Base-by-base conservation (phyloP, 2,329 filamentous ascomycete genomes). In the Myotisia sp. region DNA sequence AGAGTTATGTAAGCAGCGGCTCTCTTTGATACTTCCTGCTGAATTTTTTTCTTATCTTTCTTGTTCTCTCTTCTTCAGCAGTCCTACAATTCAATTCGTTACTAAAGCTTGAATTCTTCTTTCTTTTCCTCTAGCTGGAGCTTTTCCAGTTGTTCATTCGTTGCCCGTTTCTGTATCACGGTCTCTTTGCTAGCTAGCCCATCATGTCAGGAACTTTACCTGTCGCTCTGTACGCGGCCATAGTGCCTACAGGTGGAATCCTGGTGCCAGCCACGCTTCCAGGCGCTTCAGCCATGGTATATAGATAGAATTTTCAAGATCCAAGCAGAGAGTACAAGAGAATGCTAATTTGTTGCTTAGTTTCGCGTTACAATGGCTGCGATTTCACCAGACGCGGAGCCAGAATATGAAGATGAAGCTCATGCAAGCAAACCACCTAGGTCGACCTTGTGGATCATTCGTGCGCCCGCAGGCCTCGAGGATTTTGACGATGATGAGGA, bases 281-380 rank as follows among this genome's bases (percentile, higher is more conserved):
- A 43, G 76, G 87, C 47, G 78, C 87, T 51, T 81, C 82, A 54
- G 82, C 84, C 41, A 81, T 81, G 58, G 84, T 92, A 68, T 69
- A 80, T 72, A 33, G 41, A 36, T 31, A 30, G 10, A 31, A 21
- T 23, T 34, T 9, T 36, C 17, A 10, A 26, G 41, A 55, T 59
- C 43, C 62, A 42, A 44, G 3, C 18, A 8, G 10, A 24, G 6
- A 35, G 26, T 18, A 30, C 26, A 9, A 26, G 21, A 17, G 16
- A 8, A 13, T 22, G 20, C 29, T 38, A 21, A 35, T 35, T 26
- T 28, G 37, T 29, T 22, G 18, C 16, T 8, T 51, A 93, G 86
- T 92, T 94, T 65, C 84, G 84, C 58, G 84, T 98, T 54, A 95
- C 86, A 52, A 98, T 98, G 90, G 90, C 92, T 51, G 90, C 90